A percentile compares a stretch with the other conserved stretches of the same genome.
These are phyloP conservation scores for Pisolithus tinctorius DNA, from an alignment of 768 basidiomycete genomes.

Conservation along the genomic window DNA sequence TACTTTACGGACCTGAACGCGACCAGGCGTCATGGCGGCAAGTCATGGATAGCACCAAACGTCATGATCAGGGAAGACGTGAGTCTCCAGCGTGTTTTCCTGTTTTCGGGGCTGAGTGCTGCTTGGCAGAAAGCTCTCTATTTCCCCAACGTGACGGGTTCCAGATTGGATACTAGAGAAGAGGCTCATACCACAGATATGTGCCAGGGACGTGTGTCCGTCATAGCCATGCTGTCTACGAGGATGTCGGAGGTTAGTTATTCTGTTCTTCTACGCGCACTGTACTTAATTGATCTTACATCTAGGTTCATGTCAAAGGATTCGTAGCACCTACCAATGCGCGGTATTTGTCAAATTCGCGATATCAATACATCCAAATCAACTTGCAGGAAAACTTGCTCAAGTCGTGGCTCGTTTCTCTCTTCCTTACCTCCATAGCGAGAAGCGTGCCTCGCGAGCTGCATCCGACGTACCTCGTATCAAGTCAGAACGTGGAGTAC, in stretches of 20 bases:
- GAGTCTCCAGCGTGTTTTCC: slow-evolving; percentile 23
- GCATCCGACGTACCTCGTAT: slow-evolving; percentile 71
- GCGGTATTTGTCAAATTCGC: slow-evolving; percentile 46
- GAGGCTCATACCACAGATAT: slow-evolving; percentile 72
- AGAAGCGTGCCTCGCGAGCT: slow-evolving; percentile 53
- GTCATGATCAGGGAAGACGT: slow-evolving; percentile 90
- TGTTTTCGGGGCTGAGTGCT: neutral
- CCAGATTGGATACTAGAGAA: slow-evolving; percentile 47
- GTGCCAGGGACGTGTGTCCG: slow-evolving; percentile 66
- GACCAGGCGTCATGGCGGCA: slow-evolving; percentile 79
- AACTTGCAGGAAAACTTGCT: slow-evolving; percentile 93
- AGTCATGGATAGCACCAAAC: slow-evolving; percentile 89
- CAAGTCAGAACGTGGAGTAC: slow-evolving; percentile 81
- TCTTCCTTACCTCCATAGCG: slow-evolving; percentile 76
- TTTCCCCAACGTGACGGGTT: slow-evolving; percentile 81
- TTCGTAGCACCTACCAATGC: slow-evolving; percentile 55
- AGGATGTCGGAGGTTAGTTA: slow-evolving; percentile 76
- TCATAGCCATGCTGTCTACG: slow-evolving; percentile 79
- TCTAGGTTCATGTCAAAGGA: slow-evolving; percentile 70
- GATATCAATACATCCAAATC: slow-evolving; percentile 74
- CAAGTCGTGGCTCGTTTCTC: slow-evolving; percentile 81
- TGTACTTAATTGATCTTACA: neutral
- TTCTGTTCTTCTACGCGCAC: neutral
- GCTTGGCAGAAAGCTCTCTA: slow-evolving; percentile 75
- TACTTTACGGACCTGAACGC: slow-evolving; percentile 87